phyloP scores from a whole-genome alignment of 495 filamentous ascomycete genomes.

The Neurospora sp. region DNA sequence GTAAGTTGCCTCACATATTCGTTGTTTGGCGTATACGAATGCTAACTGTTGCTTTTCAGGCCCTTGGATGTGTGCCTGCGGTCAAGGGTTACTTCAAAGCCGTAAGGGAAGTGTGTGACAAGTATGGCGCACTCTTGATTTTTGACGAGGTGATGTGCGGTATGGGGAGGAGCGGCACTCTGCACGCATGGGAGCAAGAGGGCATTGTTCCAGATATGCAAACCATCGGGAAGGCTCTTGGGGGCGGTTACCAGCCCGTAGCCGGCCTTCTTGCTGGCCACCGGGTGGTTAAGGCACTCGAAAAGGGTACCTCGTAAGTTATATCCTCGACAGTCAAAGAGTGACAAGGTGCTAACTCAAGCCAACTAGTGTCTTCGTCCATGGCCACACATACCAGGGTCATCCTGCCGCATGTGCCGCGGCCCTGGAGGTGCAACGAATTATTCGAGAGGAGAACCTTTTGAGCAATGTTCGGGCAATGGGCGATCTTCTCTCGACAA shows the following conservation, averaged over 20 bases:
- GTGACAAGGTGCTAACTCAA: slow-evolving; percentile 8
- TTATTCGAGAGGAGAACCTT: slow-evolving; percentile 46
- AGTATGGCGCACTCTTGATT: slow-evolving; percentile 64
- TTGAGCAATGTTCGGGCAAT: slow-evolving; percentile 41
- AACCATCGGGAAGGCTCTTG: slow-evolving; percentile 55
- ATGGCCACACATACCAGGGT: slow-evolving; percentile 55
- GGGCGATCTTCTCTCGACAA: slow-evolving; percentile 38
- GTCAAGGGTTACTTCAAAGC: slow-evolving; percentile 61
- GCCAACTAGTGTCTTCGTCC: slow-evolving; percentile 33
- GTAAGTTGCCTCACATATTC: slow-evolving; percentile 11
- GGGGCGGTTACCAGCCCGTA: slow-evolving; percentile 55
- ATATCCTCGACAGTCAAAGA: not conserved
- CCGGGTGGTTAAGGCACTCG: slow-evolving; percentile 43
- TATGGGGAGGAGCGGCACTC: slow-evolving; percentile 58
- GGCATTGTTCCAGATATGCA: slow-evolving; percentile 49
- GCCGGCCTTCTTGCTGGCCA: slow-evolving; percentile 48
- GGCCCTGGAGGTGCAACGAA: slow-evolving; percentile 49
- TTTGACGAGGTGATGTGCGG: slow-evolving; percentile 77
- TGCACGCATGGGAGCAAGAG: slow-evolving; percentile 62
- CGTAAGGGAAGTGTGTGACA: slow-evolving; percentile 56
- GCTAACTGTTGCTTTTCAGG: slow-evolving; percentile 13
- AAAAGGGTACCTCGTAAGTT: slow-evolving; percentile 45
- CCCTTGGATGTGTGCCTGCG: slow-evolving; percentile 56
- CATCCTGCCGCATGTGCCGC: slow-evolving; percentile 52
- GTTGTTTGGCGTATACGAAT: not conserved